phyloP scores from a whole-genome alignment of 257 asterid genomes.

The Solanum commersonii region DNA sequence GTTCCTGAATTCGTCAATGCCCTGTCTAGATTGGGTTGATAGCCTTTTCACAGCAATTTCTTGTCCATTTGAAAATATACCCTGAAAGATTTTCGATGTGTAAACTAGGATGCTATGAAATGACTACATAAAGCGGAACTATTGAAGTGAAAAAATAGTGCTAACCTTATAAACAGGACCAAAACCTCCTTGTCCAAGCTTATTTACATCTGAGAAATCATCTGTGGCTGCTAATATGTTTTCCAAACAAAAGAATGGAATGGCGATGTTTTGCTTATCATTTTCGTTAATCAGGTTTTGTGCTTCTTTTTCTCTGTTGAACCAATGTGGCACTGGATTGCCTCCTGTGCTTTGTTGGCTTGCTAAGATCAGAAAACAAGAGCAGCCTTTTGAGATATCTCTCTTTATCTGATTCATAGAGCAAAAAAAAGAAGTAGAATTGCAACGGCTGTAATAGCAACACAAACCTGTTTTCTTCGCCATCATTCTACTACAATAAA shows the following conservation, averaged over 20 bases:
- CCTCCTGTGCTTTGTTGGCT: conserved; percentile 5
- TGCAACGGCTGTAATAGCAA: neutral
- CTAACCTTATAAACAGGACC: conserved; percentile 13
- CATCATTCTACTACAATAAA: neutral
- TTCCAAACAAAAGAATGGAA: neutral
- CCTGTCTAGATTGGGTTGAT: conserved; percentile 12
- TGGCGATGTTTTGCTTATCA: neutral
- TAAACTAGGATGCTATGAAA: neutral
- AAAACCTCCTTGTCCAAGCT: conserved; percentile 14
- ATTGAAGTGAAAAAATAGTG: neutral
- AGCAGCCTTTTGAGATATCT: neutral
- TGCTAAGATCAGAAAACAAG: conserved; percentile 1
- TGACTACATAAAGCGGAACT: neutral
- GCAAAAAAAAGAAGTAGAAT: neutral
- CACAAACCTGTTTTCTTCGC: neutral
- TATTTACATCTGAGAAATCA: conserved; percentile 2
- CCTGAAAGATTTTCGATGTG: conserved; percentile 5
- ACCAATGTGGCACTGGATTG: conserved; percentile 13
- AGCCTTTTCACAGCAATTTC: conserved; percentile 30
- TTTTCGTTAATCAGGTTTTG: neutral
- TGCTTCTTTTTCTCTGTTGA: conserved; percentile 10
- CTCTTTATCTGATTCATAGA: neutral
- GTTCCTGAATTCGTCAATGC: conserved; percentile 15
- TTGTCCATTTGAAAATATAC: conserved; percentile 6
- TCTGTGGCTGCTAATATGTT: neutral